Evolutionary conservation across 768 basidiomycete species (phyloP).

Genomic region (Trametes gibbosa): DNA sequence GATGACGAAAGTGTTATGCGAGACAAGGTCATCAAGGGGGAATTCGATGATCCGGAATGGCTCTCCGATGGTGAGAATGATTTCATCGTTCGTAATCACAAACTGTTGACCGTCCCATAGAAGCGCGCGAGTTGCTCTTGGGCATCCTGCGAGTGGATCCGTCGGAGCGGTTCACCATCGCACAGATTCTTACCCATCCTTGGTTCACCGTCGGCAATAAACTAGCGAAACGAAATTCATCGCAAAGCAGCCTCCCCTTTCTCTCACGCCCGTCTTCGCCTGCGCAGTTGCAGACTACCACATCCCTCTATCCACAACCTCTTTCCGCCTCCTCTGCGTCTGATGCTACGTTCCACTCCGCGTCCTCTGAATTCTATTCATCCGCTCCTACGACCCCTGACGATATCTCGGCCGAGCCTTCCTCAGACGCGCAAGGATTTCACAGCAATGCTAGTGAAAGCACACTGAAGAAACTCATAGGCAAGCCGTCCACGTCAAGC

Average conservation of each 20-base stretch:
- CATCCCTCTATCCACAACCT: conserved; percentile 30
- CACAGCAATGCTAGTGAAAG: conserved; percentile 55
- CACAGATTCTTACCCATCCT: conserved; percentile 78
- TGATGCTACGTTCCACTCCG: conserved; percentile 50
- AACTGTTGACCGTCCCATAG: conserved; percentile 37
- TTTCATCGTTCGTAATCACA: not conserved
- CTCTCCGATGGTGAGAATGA: conserved; percentile 66
- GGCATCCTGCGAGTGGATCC: conserved; percentile 78
- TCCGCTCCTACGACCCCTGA: conserved; percentile 62
- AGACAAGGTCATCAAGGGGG: conserved; percentile 75
- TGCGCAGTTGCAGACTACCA: conserved; percentile 24
- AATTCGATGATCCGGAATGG: conserved; percentile 93
- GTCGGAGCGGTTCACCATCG: conserved; percentile 69
- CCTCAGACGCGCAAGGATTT: conserved; percentile 30
- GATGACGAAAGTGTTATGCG: conserved; percentile 86
- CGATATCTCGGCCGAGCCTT: conserved; percentile 28
- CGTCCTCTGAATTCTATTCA: conserved; percentile 47
- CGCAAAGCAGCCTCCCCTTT: conserved; percentile 23
- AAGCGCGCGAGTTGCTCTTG: conserved; percentile 80
- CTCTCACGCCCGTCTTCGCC: conserved; percentile 33
- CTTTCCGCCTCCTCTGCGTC: conserved; percentile 45
- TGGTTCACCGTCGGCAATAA: conserved; percentile 61
- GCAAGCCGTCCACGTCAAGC: conserved; percentile 19
- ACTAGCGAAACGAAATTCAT: not conserved
- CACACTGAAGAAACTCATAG: conserved; percentile 51